Conservation (phyloP, 2,329 filamentous ascomycete species). For the Alternaria sp. region DNA sequence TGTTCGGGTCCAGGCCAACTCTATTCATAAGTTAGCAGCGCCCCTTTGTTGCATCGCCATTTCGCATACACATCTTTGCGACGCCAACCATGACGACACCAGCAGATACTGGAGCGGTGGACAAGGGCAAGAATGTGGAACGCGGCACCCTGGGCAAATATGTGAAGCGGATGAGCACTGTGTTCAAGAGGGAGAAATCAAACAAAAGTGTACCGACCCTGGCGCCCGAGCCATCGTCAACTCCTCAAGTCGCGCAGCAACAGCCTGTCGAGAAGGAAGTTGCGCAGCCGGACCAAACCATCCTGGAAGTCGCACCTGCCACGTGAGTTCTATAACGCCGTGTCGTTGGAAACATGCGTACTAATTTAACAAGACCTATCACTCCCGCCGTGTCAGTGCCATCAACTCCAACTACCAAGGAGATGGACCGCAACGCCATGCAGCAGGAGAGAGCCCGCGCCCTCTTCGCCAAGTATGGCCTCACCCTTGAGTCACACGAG, state of each 20-base stretch:
- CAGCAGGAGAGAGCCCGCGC: conserved; percentile 49
- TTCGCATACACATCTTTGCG: background rate
- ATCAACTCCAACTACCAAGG: conserved; percentile 16
- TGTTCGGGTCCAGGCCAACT: conserved; percentile 1
- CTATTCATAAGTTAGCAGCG: conserved; percentile 1
- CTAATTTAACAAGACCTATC: conserved; percentile 10
- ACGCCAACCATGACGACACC: conserved; percentile 37
- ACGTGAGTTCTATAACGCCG: conserved; percentile 3
- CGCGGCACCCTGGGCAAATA: conserved; percentile 47
- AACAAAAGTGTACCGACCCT: conserved; percentile 18
- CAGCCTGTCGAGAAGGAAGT: conserved; percentile 3
- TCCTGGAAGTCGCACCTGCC: conserved; percentile 7
- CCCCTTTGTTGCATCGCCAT: conserved; percentile 4
- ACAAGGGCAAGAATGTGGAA: conserved; percentile 28
- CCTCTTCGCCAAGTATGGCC: conserved; percentile 53
- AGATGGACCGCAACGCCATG: conserved; percentile 41
- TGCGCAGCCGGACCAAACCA: conserved; percentile 4
- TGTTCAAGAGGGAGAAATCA: conserved; percentile 45
- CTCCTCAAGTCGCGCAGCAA: conserved; percentile 6
- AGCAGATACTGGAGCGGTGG: conserved; percentile 18
- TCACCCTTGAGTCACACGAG: conserved; percentile 50
- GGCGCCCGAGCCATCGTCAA: conserved; percentile 16
- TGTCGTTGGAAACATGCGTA: background rate
- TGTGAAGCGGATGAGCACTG: conserved; percentile 49
- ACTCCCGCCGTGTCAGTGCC: conserved; percentile 7